Percentiles rank a stretch among this genome's conserved stretches.
Conservation (phyloP, 345 rosid genomes). For the Garcia nutans region DNA sequence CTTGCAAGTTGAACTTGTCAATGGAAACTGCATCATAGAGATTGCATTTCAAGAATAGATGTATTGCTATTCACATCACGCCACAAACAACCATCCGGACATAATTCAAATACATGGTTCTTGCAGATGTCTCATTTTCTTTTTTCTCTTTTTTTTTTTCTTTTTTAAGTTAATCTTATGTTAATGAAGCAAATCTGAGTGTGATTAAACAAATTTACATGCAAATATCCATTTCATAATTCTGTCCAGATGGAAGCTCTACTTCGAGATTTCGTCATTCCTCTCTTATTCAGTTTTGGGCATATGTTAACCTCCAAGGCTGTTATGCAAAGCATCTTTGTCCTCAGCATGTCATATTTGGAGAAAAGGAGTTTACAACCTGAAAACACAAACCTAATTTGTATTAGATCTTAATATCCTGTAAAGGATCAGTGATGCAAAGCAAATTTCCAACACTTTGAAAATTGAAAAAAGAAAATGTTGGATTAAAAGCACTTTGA, state of each 20-base stretch:
- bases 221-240: constrained; percentile 9
- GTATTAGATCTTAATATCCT: neutral
- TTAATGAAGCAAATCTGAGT: constrained; percentile 12
- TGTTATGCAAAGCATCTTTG: constrained; percentile 23
- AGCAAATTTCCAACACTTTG: neutral
- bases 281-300: constrained; percentile 20
- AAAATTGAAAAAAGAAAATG: neutral
- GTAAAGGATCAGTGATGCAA: no score
- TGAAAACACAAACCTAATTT: constrained; percentile 18
- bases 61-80: constrained; percentile 12
- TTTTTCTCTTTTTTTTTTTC: neutral
- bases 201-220: constrained; percentile 29
- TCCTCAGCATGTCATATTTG: constrained; percentile 48
- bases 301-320: neutral
- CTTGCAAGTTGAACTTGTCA: no score
- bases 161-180: neutral
- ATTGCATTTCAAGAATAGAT: neutral
- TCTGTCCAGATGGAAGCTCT: constrained; percentile 22
- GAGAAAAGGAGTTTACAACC: constrained; percentile 29
- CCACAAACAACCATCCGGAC: constrained; percentile 27
- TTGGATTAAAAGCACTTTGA: neutral
- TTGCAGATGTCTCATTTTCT: neutral
- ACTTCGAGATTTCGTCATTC: constrained; percentile 1
- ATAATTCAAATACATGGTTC: constrained; percentile 9
- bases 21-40: no score